Evolutionary conservation across 2,329 filamentous ascomycete genomes (phyloP).

Genomic region (Claviceps spartinae): DNA sequence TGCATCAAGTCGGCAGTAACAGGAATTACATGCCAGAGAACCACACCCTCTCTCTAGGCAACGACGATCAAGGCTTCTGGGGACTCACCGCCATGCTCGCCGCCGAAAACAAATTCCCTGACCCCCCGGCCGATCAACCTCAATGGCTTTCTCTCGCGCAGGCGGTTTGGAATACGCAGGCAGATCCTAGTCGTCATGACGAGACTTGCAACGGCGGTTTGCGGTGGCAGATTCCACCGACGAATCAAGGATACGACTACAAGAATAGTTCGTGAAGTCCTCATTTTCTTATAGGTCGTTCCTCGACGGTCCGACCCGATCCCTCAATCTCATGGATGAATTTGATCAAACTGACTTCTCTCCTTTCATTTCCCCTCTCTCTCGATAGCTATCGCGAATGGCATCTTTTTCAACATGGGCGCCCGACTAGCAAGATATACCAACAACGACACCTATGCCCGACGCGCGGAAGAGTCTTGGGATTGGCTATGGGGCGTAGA

Average conservation of each 20-base stretch:
- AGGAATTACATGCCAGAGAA: slow-evolving; percentile 41
- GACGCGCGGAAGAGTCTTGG: slow-evolving; percentile 47
- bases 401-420: slow-evolving; percentile 49
- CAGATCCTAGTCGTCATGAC: slow-evolving; percentile 41
- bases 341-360: neutral
- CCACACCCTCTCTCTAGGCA: slow-evolving; percentile 36
- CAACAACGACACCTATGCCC: slow-evolving; percentile 47
- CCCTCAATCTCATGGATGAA: too few species aligned
- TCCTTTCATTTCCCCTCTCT: neutral
- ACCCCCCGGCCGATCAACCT: slow-evolving; percentile 33
- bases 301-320: too few species aligned
- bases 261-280: slow-evolving; percentile 37
- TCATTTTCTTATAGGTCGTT: too few species aligned
- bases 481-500: slow-evolving; percentile 34
- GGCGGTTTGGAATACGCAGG: slow-evolving; percentile 48
- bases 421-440: slow-evolving; percentile 64
- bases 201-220: slow-evolving; percentile 43
- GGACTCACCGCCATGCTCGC: slow-evolving; percentile 48
- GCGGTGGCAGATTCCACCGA: slow-evolving; percentile 61
- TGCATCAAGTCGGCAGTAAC: slow-evolving; percentile 36
- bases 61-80: slow-evolving; percentile 55
- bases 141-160: slow-evolving; percentile 43
- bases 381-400: slow-evolving; percentile 41
- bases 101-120: slow-evolving; percentile 40
- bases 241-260: slow-evolving; percentile 63